Evolutionary conservation across 2,329 filamentous ascomycete genomes (phyloP).

Genomic region (Paraconiothyrium brasiliense): DNA sequence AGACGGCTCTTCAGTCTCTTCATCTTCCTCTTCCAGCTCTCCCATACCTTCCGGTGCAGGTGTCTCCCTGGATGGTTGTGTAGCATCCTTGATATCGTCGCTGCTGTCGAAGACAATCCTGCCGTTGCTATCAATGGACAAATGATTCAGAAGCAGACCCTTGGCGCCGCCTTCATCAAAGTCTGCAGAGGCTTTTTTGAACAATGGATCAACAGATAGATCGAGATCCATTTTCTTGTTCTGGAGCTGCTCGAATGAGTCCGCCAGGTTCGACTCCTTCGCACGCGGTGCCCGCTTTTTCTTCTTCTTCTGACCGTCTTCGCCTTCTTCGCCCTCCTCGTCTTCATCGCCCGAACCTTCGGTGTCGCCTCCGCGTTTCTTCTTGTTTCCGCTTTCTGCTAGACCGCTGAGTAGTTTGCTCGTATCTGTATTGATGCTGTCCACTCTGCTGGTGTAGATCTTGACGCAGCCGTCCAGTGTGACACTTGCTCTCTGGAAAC

Average conservation of each 20-base stretch:
- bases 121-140: slow-evolving; percentile 92
- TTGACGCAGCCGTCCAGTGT: slow-evolving; percentile 98
- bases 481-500: slow-evolving; percentile 98
- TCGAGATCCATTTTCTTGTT: slow-evolving; percentile 98
- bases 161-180: slow-evolving; percentile 99
- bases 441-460: slow-evolving; percentile 97
- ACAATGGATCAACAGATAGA: slow-evolving; percentile 95
- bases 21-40: slow-evolving; percentile 51
- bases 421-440: slow-evolving; percentile 97
- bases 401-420: slow-evolving; percentile 93
- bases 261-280: slow-evolving; percentile 91
- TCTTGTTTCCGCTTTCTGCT: slow-evolving; percentile 80
- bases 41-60: slow-evolving; percentile 53
- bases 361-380: slow-evolving; percentile 48
- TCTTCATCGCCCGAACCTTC: slow-evolving; percentile 54
- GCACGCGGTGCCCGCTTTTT: slow-evolving; percentile 84
- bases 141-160: slow-evolving; percentile 90
- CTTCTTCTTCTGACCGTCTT: slow-evolving; percentile 66
- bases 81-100: slow-evolving; percentile 75
- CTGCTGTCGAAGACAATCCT: slow-evolving; percentile 98
- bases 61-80: slow-evolving; percentile 55
- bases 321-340: slow-evolving; percentile 73
- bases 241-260: slow-evolving; percentile 86
- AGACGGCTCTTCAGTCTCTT: slow-evolving; percentile 50
- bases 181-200: slow-evolving; percentile 98